phyloP scores from a whole-genome alignment of 176 grass and related monocot species.

The Alopecurus myosuroides region DNA sequence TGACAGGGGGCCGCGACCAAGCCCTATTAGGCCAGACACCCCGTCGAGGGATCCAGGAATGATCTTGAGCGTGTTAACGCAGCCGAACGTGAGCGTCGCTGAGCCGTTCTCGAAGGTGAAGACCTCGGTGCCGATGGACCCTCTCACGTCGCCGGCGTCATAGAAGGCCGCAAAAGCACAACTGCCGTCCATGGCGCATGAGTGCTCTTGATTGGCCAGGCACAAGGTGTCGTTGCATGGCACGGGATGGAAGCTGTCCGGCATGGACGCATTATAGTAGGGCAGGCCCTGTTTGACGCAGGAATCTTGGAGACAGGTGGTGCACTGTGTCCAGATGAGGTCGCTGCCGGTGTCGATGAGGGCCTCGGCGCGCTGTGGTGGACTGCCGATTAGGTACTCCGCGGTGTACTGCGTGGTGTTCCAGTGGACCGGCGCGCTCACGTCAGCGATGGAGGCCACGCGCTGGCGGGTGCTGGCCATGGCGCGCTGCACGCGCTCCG shows the following conservation, averaged over 20 bases:
- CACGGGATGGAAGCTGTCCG: neutral
- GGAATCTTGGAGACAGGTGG: neutral
- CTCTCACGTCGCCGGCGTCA: neutral
- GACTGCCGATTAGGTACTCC: neutral
- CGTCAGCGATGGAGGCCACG: neutral
- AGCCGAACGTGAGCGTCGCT: neutral
- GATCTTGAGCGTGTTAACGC: neutral
- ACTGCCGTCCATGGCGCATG: neutral
- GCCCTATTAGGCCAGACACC: conserved; percentile 21
- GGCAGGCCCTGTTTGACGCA: conserved; percentile 6
- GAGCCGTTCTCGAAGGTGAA: neutral
- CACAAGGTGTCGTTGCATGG: neutral
- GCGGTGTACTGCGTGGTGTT: neutral
- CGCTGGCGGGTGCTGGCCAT: neutral
- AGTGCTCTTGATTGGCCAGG: neutral
- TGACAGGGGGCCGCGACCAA: conserved; percentile 13
- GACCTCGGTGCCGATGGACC: neutral
- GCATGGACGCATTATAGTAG: conserved; percentile 2
- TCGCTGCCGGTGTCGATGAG: conserved; percentile 69
- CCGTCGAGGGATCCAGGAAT: neutral
- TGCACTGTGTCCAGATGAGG: conserved; percentile 79
- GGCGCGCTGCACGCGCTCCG: conserved; percentile 30
- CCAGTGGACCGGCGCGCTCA: conserved; percentile 3
- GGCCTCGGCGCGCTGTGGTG: neutral
- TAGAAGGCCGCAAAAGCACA: neutral